A percentile compares a stretch with the other conserved stretches of the same genome.
Evolutionary conservation across 345 rosid species (phyloP).

Genomic region (Eutrema japonicum): DNA sequence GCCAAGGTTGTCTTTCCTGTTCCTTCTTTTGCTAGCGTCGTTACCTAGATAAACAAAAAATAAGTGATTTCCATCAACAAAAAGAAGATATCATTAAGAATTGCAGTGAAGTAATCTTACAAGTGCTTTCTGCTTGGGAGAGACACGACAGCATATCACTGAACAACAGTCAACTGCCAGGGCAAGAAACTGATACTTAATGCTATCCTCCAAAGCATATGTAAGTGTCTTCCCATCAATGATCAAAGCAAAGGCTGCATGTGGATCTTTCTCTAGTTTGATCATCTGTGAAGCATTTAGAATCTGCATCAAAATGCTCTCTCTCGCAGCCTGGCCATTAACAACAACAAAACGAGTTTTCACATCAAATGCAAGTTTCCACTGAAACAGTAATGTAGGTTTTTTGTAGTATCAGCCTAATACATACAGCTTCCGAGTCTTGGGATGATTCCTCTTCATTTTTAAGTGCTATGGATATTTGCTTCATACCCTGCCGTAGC

Average conservation of each 20-base stretch:
- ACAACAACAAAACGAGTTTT: conserved; percentile 26
- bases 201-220: conserved; percentile 53
- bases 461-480: conserved; percentile 43
- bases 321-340: conserved; percentile 54
- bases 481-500: conserved; percentile 75
- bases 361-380: conserved; percentile 21
- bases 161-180: conserved; percentile 80
- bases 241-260: conserved; percentile 67
- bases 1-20: conserved; percentile 77
- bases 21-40: conserved; percentile 65
- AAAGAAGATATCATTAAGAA: not conserved
- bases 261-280: conserved; percentile 48
- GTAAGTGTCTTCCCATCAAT: conserved; percentile 73
- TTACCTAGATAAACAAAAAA: conserved; percentile 51
- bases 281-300: conserved; percentile 51
- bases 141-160: conserved; percentile 83
- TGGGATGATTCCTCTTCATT: conserved; percentile 35
- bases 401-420: conserved; percentile 34
- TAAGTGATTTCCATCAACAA: conserved; percentile 18
- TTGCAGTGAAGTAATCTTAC: conserved; percentile 45
- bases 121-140: conserved; percentile 84
- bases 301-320: conserved; percentile 57
- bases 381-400: conserved; percentile 14
- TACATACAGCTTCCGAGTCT: conserved; percentile 40
- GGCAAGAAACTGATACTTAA: conserved; percentile 62